These are phyloP conservation scores for Xylaria arbuscula DNA, from an alignment of 2,329 filamentous ascomycete genomes.

Conservation along the genomic window DNA sequence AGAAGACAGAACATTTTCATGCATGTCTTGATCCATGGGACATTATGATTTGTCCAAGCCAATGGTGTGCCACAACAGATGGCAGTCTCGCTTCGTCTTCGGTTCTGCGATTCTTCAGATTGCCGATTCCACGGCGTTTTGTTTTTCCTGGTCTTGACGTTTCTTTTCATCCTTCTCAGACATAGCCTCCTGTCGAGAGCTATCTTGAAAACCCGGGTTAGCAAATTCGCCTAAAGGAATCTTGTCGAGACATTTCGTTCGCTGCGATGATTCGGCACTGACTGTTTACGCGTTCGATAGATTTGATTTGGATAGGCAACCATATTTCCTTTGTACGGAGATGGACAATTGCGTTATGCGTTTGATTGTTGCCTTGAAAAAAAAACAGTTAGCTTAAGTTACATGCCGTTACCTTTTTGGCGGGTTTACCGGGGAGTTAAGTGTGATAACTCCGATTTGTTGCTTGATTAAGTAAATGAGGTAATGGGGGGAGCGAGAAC, in stretches of 20 bases:
- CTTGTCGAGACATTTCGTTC: not conserved
- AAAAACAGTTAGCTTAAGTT: not conserved
- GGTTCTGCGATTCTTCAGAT: not conserved
- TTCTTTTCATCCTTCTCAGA: not conserved
- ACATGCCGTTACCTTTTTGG: not conserved
- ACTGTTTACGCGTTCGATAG: not conserved
- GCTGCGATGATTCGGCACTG: not conserved
- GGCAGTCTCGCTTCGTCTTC: not conserved
- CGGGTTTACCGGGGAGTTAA: constrained; percentile 20
- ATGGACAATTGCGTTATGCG: not conserved
- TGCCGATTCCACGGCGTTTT: not conserved
- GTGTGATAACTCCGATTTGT: constrained; percentile 14
- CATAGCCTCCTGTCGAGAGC: not conserved
- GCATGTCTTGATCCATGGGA: not conserved
- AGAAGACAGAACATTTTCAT: not conserved
- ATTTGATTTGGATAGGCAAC: constrained; percentile 6
- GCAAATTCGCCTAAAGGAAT: not conserved
- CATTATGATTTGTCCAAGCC: not conserved
- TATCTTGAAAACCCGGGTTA: not conserved
- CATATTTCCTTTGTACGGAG: not conserved
- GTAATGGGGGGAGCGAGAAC: not conserved
- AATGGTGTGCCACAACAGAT: not conserved
- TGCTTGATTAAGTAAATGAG: not conserved
- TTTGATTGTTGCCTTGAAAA: not conserved
- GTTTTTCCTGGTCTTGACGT: not conserved